A percentile compares a stretch with the other conserved stretches of the same genome.
Evolutionary conservation across 805 yeast genomes (phyloP).

Genomic region (Lachancea thermotolerans): DNA sequence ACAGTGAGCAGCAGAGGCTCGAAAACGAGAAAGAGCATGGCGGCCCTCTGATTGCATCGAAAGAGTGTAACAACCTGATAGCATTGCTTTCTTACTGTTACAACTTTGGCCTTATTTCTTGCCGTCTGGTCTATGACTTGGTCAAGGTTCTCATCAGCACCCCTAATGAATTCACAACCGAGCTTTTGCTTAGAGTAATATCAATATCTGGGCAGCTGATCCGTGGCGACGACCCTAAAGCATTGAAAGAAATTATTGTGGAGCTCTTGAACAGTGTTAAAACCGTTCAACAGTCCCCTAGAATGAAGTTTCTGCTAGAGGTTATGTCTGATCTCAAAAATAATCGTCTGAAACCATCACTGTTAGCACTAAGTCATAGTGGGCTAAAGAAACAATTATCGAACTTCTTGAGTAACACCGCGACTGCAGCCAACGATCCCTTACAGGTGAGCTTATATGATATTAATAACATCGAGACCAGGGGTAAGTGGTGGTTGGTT

Average conservation of each 20-base stretch:
- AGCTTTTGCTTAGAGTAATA: slow-evolving; percentile 63
- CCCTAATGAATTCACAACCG: slow-evolving; percentile 68
- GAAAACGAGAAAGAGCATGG: background rate
- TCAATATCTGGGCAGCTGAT: slow-evolving; percentile 76
- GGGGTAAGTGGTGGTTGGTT: slow-evolving; percentile 98
- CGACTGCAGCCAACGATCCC: slow-evolving; percentile 46
- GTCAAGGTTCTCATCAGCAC: slow-evolving; percentile 47
- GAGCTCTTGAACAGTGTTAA: slow-evolving; percentile 23
- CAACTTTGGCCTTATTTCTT: slow-evolving; percentile 67
- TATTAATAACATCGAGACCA: slow-evolving; percentile 63
- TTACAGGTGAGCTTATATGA: slow-evolving; percentile 79
- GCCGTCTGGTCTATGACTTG: slow-evolving; percentile 71
- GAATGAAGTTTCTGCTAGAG: slow-evolving; percentile 79
- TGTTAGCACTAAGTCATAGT: slow-evolving; percentile 26
- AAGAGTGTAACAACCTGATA: slow-evolving; percentile 58
- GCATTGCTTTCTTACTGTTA: slow-evolving; percentile 72
- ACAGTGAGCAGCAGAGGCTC: slow-evolving; percentile 12
- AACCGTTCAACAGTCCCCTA: slow-evolving; percentile 45
- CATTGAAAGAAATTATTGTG: slow-evolving; percentile 70
- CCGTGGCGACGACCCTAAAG: slow-evolving; percentile 82
- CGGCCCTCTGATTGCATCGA: slow-evolving; percentile 19
- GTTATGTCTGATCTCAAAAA: slow-evolving; percentile 80
- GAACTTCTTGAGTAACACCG: slow-evolving; percentile 40
- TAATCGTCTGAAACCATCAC: slow-evolving; percentile 56
- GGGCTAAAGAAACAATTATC: slow-evolving; percentile 44